A percentile compares a stretch with the other conserved stretches of the same genome.
phyloP scores from a whole-genome alignment of 495 filamentous ascomycete species.

The Diplogelasinospora grovesii region DNA sequence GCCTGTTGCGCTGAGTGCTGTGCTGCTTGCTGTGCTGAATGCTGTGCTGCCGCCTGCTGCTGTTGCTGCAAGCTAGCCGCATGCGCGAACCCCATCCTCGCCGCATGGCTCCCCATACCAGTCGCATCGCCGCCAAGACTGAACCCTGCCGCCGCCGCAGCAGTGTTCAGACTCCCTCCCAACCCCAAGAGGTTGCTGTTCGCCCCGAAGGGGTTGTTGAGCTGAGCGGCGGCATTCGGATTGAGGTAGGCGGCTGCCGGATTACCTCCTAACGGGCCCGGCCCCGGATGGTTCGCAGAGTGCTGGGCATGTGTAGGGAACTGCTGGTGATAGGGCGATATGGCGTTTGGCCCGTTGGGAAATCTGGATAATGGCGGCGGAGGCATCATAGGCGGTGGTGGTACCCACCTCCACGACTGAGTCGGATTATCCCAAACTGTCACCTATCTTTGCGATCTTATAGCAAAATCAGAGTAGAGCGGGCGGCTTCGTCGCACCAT shows the following conservation, averaged over 20 bases:
- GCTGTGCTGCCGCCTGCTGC: constrained; percentile 23
- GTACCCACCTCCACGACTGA: no score
- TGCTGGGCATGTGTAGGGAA: constrained; percentile 40
- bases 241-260: constrained; percentile 46
- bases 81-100: constrained; percentile 77
- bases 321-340: constrained; percentile 42
- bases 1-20: constrained; percentile 60
- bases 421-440: no score
- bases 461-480: no score
- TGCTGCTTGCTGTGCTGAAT: constrained; percentile 18
- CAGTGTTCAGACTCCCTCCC: constrained; percentile 38
- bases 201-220: constrained; percentile 62
- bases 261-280: constrained; percentile 29
- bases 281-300: constrained; percentile 34
- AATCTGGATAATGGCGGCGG: constrained; percentile 28
- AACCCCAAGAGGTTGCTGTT: constrained; percentile 56
- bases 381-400: constrained; percentile 28
- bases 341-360: constrained; percentile 26
- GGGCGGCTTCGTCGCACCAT: no score
- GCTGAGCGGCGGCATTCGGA: constrained; percentile 56
- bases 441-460: no score
- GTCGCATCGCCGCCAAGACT: constrained; percentile 64
- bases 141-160: constrained; percentile 42
- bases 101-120: constrained; percentile 82
- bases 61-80: constrained; percentile 68